Percentiles rank a stretch among this genome's conserved stretches.
These are phyloP conservation scores for Olyra latifolia DNA, from an alignment of 176 grass and related monocot genomes.

Conservation along the genomic window DNA sequence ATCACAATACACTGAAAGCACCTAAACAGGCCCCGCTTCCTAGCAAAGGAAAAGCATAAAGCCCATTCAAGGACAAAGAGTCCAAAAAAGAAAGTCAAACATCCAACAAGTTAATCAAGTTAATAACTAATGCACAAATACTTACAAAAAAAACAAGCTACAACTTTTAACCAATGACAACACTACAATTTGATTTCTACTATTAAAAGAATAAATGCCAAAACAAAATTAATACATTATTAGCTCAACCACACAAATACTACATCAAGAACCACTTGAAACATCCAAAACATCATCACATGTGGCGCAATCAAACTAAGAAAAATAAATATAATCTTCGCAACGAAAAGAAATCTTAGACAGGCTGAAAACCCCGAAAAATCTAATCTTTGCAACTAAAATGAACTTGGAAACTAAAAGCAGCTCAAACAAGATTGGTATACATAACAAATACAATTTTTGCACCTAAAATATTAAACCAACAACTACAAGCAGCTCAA, in stretches of 20 bases:
- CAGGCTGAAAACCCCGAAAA: background rate
- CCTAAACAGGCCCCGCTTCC: background rate
- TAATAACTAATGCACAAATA: background rate
- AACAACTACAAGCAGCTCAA: too few species aligned
- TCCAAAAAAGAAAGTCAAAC: background rate
- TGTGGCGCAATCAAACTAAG: background rate
- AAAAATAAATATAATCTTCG: background rate
- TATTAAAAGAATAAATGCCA: background rate
- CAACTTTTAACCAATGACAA: background rate
- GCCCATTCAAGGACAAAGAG: background rate
- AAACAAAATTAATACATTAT: background rate
- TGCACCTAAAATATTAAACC: too few species aligned
- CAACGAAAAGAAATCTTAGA: background rate
- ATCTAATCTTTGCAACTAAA: background rate
- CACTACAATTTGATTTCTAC: background rate
- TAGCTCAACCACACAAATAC: slow-evolving; percentile 7
- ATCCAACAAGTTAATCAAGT: background rate
- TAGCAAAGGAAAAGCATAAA: background rate
- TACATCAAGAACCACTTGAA: background rate
- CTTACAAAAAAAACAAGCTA: background rate
- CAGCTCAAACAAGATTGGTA: background rate
- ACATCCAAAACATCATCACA: background rate
- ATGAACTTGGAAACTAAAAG: background rate
- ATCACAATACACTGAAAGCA: slow-evolving; percentile 1
- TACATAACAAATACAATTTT: background rate